Conservation (phyloP, 768 basidiomycete species). For the Solioccasus polychromus region DNA sequence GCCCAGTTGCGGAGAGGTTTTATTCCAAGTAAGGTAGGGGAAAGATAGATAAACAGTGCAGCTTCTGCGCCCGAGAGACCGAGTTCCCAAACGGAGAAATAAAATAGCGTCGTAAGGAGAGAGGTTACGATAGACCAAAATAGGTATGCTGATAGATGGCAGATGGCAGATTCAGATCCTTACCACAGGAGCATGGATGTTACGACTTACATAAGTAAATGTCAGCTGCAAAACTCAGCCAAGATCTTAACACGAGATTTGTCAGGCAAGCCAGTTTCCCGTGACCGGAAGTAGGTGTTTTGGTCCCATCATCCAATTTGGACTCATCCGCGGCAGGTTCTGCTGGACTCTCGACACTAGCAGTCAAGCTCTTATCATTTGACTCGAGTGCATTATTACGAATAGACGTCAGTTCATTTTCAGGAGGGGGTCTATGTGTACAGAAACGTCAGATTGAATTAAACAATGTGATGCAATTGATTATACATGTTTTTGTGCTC, state of each 20-base stretch:
- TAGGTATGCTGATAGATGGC: constrained; percentile 67
- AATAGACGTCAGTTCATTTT: constrained; percentile 6
- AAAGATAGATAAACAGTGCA: constrained; percentile 66
- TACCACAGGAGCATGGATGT: not conserved
- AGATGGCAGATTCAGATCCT: constrained; percentile 6
- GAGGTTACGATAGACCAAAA: constrained; percentile 85
- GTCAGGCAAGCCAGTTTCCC: not conserved
- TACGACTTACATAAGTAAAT: constrained; percentile 52
- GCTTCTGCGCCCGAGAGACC: constrained; percentile 82
- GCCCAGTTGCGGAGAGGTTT: constrained; percentile 44
- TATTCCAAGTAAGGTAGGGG: constrained; percentile 60
- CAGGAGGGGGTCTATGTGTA: constrained; percentile 20
- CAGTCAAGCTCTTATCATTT: not conserved
- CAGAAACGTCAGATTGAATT: constrained; percentile 20
- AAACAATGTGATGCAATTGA: constrained; percentile 38
- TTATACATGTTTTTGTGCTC: constrained; percentile 44
- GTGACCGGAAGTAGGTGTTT: not conserved
- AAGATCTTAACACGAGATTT: constrained; percentile 8
- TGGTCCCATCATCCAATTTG: not conserved
- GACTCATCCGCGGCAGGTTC: not conserved
- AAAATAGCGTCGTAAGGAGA: constrained; percentile 78
- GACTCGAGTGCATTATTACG: not conserved
- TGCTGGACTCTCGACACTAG: not conserved
- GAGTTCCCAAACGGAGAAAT: constrained; percentile 90
- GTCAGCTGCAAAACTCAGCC: constrained; percentile 40